phyloP scores from a whole-genome alignment of 352 stramenopile species.

The Globisporangium viniferum region DNA sequence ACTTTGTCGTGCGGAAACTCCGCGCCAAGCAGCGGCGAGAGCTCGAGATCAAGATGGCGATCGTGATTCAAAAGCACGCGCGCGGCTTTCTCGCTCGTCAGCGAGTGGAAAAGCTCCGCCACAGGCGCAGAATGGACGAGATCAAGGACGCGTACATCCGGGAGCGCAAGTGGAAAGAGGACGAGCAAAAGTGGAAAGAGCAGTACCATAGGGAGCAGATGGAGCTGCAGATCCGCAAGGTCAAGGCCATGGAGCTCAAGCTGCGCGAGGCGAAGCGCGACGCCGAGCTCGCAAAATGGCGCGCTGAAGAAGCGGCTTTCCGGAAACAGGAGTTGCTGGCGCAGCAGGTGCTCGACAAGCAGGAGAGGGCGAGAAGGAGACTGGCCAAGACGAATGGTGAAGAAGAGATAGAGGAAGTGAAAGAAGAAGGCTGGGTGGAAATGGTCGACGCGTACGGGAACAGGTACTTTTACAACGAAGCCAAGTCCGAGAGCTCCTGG shows the following conservation, averaged over 20 bases:
- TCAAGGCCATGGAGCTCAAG: slow-evolving; percentile 39
- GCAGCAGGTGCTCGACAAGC: slow-evolving; percentile 27
- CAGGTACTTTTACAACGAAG: slow-evolving; percentile 64
- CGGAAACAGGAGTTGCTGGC: slow-evolving; percentile 38
- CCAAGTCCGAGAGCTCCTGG: slow-evolving; percentile 51
- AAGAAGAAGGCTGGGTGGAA: slow-evolving; percentile 27
- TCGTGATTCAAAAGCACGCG: slow-evolving; percentile 32
- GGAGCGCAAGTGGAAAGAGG: slow-evolving; percentile 54
- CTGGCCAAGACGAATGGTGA: slow-evolving; percentile 3
- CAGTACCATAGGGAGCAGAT: slow-evolving; percentile 60
- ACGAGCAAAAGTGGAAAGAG: slow-evolving; percentile 48
- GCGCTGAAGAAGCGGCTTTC: slow-evolving; percentile 43
- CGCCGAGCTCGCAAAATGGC: slow-evolving; percentile 50
- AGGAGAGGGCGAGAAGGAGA: slow-evolving; percentile 12
- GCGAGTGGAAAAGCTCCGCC: slow-evolving; percentile 23
- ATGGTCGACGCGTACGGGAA: slow-evolving; percentile 45
- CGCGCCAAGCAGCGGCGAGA: slow-evolving; percentile 27
- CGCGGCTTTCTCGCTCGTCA: slow-evolving; percentile 37
- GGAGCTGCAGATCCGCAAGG: slow-evolving; percentile 43
- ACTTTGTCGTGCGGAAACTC: slow-evolving; percentile 37
- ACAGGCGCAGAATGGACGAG: slow-evolving; percentile 35
- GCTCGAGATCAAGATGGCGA: slow-evolving; percentile 32
- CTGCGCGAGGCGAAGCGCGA: slow-evolving; percentile 63
- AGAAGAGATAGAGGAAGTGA: neutral
- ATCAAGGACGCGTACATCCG: slow-evolving; percentile 57